Evolutionary conservation across 345 rosid species (phyloP).

Genomic region (Rhodamnia argentea): DNA sequence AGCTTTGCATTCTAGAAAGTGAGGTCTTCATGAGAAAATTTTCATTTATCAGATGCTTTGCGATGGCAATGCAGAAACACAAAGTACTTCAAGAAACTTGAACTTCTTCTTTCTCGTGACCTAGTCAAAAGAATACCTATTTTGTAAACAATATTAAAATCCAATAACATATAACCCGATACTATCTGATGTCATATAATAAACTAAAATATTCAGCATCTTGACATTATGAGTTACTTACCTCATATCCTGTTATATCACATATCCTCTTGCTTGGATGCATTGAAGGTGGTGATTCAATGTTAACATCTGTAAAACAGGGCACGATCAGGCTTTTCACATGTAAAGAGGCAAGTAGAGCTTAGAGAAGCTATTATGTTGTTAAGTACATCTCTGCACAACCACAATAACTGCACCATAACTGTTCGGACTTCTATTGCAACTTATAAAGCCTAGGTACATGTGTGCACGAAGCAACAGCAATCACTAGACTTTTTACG

Average conservation of each 20-base stretch:
- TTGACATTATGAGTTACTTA: constrained; percentile 7
- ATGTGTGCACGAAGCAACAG: neutral
- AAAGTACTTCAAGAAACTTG: neutral
- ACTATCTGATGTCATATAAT: neutral
- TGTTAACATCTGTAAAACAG: constrained; percentile 47
- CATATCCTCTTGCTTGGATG: constrained; percentile 79
- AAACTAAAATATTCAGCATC: neutral
- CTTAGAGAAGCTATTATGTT: neutral
- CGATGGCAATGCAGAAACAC: neutral
- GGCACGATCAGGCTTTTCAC: neutral
- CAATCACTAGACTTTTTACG: neutral
- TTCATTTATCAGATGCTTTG: neutral
- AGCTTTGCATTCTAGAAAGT: neutral
- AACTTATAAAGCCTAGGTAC: neutral
- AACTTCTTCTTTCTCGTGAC: neutral
- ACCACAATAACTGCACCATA: neutral
- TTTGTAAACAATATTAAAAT: neutral
- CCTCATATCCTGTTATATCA: constrained; percentile 88
- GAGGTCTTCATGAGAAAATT: neutral
- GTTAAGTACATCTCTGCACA: neutral
- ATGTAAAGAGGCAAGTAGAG: neutral
- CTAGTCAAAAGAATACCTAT: neutral
- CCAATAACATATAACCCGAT: neutral
- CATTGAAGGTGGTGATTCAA: constrained; percentile 85
- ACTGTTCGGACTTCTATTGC: neutral